A percentile compares a stretch with the other conserved stretches of the same genome.
Conservation (phyloP, 257 asterid genomes). For the Rhazya stricta region DNA sequence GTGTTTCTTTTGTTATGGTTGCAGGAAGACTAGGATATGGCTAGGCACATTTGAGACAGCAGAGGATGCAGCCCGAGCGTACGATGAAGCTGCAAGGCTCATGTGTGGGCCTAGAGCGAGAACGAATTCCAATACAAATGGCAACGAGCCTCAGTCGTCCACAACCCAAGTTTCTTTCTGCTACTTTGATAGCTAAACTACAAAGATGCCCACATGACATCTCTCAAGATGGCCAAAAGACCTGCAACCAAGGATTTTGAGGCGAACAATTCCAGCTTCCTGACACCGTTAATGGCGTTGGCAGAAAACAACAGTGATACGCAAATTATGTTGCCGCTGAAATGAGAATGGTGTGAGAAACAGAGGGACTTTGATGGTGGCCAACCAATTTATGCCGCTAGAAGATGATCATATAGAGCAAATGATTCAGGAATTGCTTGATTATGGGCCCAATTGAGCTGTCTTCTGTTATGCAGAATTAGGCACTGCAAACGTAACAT, state of each 20-base stretch:
- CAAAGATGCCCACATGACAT: conserved; percentile 57
- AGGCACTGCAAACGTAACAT: conserved; percentile 8
- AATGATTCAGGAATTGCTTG: conserved; percentile 67
- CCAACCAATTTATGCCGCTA: conserved; percentile 33
- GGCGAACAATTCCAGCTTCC: not conserved
- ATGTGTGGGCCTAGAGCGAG: conserved; percentile 68
- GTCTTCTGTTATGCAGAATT: conserved; percentile 28
- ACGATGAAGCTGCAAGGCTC: conserved; percentile 72
- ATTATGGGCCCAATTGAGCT: conserved; percentile 60
- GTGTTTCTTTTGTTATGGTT: not conserved
- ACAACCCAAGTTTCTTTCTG: conserved; percentile 42
- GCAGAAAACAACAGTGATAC: conserved; percentile 9
- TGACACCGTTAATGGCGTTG: conserved; percentile 2
- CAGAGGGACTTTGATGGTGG: conserved; percentile 13
- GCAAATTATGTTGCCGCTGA: conserved; percentile 13
- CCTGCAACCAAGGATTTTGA: conserved; percentile 12
- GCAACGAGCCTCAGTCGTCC: conserved; percentile 27
- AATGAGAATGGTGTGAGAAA: conserved; percentile 8
- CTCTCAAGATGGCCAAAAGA: conserved; percentile 39
- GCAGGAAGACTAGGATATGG: conserved; percentile 74
- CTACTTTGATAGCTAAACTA: conserved; percentile 54
- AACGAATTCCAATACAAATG: conserved; percentile 50
- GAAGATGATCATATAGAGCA: conserved; percentile 67
- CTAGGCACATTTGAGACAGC: conserved; percentile 77
- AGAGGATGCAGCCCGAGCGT: conserved; percentile 75